Percentiles rank a stretch among this genome's conserved stretches.
Conservation (phyloP, 225 moss, liverwort and hornwort species). For the Anthoceros angustus region DNA sequence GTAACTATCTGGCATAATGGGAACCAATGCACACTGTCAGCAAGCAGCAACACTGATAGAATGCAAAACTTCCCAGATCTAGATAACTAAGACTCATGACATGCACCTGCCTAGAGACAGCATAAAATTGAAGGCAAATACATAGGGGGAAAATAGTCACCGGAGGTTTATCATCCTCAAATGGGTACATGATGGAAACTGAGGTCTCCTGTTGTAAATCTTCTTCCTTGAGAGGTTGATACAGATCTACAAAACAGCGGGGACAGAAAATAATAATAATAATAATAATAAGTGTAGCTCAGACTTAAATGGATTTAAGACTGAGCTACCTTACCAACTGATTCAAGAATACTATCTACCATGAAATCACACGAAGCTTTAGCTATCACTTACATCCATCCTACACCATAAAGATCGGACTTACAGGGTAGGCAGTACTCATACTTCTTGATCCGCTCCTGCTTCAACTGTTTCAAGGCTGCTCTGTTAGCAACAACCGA, state of each 20-base stretch:
- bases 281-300: too few species aligned
- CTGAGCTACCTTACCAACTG: neutral
- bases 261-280: slow-evolving; percentile 1
- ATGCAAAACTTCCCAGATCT: neutral
- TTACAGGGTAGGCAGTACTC: slow-evolving; percentile 89
- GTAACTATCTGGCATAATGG: slow-evolving; percentile 27
- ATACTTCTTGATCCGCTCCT: slow-evolving; percentile 83
- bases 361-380: neutral
- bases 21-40: slow-evolving; percentile 4
- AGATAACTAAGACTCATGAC: neutral
- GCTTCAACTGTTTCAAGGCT: slow-evolving; percentile 73
- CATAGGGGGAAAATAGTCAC: slow-evolving; percentile 14
- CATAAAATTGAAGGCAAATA: neutral
- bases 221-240: slow-evolving; percentile 73
- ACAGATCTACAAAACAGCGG: slow-evolving; percentile 33
- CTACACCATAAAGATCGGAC: neutral
- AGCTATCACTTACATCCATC: neutral
- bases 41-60: neutral
- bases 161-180: slow-evolving; percentile 74
- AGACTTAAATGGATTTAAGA: neutral
- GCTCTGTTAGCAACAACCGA: slow-evolving; percentile 23
- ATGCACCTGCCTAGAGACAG: neutral
- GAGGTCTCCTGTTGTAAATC: slow-evolving; percentile 56
- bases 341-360: neutral
- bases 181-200: slow-evolving; percentile 75